phyloP scores from a whole-genome alignment of 2,329 filamentous ascomycete genomes.

The Fusarium proliferatum region DNA sequence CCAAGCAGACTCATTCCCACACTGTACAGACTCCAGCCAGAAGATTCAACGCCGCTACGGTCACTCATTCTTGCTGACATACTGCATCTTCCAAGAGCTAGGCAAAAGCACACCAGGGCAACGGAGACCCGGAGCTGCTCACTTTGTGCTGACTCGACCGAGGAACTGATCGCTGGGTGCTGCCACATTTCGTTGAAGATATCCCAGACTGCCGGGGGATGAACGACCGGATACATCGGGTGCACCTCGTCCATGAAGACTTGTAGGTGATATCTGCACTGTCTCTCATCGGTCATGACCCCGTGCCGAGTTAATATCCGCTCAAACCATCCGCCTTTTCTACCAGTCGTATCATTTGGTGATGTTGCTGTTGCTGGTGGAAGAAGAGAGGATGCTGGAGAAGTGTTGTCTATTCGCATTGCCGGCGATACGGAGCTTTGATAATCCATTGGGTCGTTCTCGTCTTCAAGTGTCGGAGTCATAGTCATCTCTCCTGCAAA shows the following conservation, averaged over 20 bases:
- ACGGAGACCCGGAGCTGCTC: conserved; percentile 25
- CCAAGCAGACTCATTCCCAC: conserved; percentile 23
- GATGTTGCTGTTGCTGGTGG: background rate
- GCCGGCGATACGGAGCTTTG: background rate
- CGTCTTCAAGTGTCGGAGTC: conserved; percentile 23
- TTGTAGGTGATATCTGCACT: conserved; percentile 25
- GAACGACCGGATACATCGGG: conserved; percentile 22
- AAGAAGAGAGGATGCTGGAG: conserved; percentile 1
- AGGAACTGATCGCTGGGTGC: conserved; percentile 12
- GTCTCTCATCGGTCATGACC: conserved; percentile 17
- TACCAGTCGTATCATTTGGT: background rate
- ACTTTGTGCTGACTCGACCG: conserved; percentile 2
- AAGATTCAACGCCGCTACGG: conserved; percentile 25
- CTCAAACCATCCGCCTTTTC: conserved; percentile 23
- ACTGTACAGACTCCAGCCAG: conserved; percentile 31
- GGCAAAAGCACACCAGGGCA: conserved; percentile 30
- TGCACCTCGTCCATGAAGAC: conserved; percentile 31
- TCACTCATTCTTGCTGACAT: conserved; percentile 29
- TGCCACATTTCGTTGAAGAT: conserved; percentile 34
- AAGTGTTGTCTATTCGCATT: background rate
- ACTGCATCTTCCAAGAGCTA: conserved; percentile 32
- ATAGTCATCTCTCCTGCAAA: conserved; percentile 35
- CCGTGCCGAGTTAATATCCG: conserved; percentile 14
- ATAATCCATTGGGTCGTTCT: background rate
- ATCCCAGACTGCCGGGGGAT: conserved; percentile 26